These are phyloP conservation scores for Penicillium occitanis DNA, from an alignment of 2,329 filamentous ascomycete species.

Conservation along the genomic window DNA sequence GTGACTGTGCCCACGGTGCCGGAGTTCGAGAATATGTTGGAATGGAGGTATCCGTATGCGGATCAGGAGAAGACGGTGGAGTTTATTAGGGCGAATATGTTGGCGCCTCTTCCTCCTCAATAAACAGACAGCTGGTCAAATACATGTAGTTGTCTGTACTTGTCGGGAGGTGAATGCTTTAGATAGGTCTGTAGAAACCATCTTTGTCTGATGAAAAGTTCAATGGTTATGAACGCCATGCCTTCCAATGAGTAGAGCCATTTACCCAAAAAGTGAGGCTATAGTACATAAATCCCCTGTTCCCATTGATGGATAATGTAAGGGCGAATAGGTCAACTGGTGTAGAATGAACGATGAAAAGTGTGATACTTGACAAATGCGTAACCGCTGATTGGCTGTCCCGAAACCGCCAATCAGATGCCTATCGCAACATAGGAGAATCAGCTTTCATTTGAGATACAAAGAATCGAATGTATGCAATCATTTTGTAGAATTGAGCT, in stretches of 20 bases:
- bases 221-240: not conserved
- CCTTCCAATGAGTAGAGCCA: not conserved
- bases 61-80: conserved; percentile 6
- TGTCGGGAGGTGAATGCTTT: not conserved
- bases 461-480: not conserved
- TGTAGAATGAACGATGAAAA: too few relatives aligned
- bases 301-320: too few relatives aligned
- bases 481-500: not conserved
- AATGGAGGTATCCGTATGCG: conserved; percentile 17
- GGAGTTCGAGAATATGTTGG: conserved; percentile 12
- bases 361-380: not conserved
- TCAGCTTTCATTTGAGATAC: not conserved
- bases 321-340: too few relatives aligned
- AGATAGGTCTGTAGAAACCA: not conserved
- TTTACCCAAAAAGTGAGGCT: not conserved
- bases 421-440: not conserved
- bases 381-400: not conserved
- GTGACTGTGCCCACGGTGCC: conserved; percentile 12
- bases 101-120: conserved; percentile 9
- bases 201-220: not conserved
- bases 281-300: too few relatives aligned
- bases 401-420: not conserved
- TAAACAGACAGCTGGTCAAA: too few relatives aligned
- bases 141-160: not conserved
- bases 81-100: conserved; percentile 14